Evolutionary conservation across 371 early-diverging fungal genomes (phyloP).

Genomic region (Mortierella sp.): DNA sequence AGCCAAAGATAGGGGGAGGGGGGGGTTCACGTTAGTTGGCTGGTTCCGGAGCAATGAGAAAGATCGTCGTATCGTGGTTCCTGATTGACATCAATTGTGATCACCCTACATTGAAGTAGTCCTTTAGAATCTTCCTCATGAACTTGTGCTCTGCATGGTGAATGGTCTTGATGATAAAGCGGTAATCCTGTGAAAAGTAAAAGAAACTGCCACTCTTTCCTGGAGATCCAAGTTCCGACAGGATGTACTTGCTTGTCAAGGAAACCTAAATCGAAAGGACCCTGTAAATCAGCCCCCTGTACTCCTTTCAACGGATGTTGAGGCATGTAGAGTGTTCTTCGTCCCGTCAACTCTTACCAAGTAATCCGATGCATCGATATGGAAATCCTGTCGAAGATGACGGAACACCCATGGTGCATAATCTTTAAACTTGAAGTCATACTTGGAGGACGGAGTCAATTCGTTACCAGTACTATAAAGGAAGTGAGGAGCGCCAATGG

Average conservation of each 20-base stretch:
- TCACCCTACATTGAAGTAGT: constrained; percentile 79
- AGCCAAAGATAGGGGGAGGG: background rate
- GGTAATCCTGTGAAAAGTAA: constrained; percentile 96
- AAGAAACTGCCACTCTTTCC: constrained; percentile 97
- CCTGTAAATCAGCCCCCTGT: no score
- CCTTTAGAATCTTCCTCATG: constrained; percentile 82
- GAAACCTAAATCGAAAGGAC: constrained; percentile 70
- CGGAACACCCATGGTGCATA: constrained; percentile 98
- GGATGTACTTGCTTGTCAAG: constrained; percentile 94
- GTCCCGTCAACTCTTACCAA: no score
- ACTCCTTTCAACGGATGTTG: background rate
- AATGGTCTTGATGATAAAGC: constrained; percentile 98
- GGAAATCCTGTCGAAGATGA: constrained; percentile 85
- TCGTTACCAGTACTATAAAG: constrained; percentile 85
- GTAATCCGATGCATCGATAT: constrained; percentile 94
- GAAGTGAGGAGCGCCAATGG: background rate
- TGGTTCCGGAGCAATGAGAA: no score
- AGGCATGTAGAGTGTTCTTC: no score
- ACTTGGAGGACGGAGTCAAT: constrained; percentile 91
- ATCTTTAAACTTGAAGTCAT: constrained; percentile 98
- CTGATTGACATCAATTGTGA: no score
- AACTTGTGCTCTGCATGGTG: constrained; percentile 95
- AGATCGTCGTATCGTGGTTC: no score
- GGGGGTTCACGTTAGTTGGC: no score
- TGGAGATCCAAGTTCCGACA: constrained; percentile 94